These are phyloP conservation scores for Aspergillus costaricaensis DNA, from an alignment of 2,329 filamentous ascomycete species.

Conservation along the genomic window DNA sequence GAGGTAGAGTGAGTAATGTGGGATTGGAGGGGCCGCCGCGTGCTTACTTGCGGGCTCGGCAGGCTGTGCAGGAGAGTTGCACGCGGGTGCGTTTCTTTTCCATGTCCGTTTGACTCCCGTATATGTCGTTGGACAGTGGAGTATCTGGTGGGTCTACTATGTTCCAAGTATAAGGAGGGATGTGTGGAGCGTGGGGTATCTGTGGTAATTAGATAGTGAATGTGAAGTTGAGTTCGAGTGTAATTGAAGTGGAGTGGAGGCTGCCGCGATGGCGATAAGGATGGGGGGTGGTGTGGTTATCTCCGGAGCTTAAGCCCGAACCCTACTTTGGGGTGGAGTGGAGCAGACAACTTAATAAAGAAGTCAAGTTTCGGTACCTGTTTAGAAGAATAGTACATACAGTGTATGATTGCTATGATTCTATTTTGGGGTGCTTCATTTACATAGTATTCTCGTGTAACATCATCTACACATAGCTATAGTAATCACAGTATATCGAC, in stretches of 20 bases:
- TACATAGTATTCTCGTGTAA: no score
- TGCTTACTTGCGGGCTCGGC: conserved; percentile 38
- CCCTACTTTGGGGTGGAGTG: background rate
- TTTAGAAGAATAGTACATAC: no score
- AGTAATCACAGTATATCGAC: background rate
- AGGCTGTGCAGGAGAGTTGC: conserved; percentile 43
- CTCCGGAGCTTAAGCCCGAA: background rate
- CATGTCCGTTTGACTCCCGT: no score
- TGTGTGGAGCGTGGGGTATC: no score
- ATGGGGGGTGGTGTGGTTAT: background rate
- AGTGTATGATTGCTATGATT: no score
- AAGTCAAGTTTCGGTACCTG: no score
- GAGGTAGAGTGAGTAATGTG: background rate
- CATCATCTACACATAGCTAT: background rate
- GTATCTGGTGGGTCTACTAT: background rate
- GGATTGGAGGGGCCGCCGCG: background rate
- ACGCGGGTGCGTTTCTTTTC: conserved; percentile 38
- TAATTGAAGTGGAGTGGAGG: no score
- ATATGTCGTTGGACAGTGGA: background rate
- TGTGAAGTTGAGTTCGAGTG: background rate
- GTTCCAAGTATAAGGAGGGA: background rate
- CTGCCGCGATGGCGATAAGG: background rate
- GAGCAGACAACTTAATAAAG: background rate
- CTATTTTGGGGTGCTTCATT: no score
- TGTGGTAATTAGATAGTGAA: background rate